Base-by-base conservation (phyloP, 2,329 filamentous ascomycete genomes). In the Clathrospora elynae region DNA sequence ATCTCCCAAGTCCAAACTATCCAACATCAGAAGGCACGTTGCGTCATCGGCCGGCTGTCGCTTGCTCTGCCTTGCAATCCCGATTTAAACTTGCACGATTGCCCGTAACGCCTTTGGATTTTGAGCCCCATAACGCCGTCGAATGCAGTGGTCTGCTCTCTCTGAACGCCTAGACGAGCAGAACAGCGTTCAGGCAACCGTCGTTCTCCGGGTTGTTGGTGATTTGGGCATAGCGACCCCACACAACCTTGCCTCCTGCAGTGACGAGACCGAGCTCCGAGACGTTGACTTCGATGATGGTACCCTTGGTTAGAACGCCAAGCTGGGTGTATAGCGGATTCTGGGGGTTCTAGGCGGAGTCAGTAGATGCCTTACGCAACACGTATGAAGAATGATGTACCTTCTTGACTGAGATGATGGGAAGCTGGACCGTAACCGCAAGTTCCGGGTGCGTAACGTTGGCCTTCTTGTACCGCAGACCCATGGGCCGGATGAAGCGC, bases 241-340 rank as follows among this genome's bases (percentile, higher is more conserved):
- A 69, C 0, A 67, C 65, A 2, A 69, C 89, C 75, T 96, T 96
- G 51, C 93, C 93, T 51, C 84, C 85, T 2, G 91, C 86, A 2
- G 93, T 97, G 11, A 95, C 90, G 49, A 97, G 77, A 52, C 93
- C 93, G 51, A 97, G 73, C 70, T 99, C 93, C 42, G 82, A 87
- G 19, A 96, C 90, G 67, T 99, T 96, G 62, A 97, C 90, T 73
- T 97, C 92, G 64, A 92, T 83, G 49, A 86, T 82, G 3, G 65
- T 67, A 19, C 62, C 53, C 55, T 64, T 65, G 9, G 63, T 66
- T 63, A 96, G 71, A 3, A 96, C 91, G 49, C 92, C 92, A 4
- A 97, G 77, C 66, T 96, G 90, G 0, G 92, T 96, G 73, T 96
- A 96, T 66, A 95, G 35, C 1, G 89, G 88, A 67, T 90, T 90